These are phyloP conservation scores for Spizellomyces sp. DNA, from an alignment of 192 early-diverging fungal species.

Conservation along the genomic window DNA sequence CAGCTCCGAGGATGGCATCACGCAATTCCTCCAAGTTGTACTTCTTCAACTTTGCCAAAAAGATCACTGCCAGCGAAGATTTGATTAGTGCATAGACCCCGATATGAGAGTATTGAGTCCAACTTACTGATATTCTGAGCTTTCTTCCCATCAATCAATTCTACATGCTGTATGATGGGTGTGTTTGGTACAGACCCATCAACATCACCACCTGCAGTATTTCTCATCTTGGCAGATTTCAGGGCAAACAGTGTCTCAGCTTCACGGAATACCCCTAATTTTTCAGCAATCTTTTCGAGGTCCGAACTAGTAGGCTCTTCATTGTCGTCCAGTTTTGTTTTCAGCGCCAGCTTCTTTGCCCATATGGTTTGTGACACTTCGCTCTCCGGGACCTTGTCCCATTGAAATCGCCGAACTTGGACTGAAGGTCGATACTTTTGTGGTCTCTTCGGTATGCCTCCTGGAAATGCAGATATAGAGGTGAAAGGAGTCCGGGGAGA, in stretches of 20 bases:
- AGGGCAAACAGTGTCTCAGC: conserved; percentile 42
- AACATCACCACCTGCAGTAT: background rate
- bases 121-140: conserved; percentile 51
- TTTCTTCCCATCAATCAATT: conserved; percentile 46
- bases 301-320: conserved; percentile 14
- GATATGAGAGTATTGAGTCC: background rate
- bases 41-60: conserved; percentile 34
- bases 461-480: background rate
- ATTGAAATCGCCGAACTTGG: conserved; percentile 44
- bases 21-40: conserved; percentile 31
- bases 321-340: conserved; percentile 6
- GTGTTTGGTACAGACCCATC: too few species aligned
- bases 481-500: too few species aligned
- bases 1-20: conserved; percentile 18
- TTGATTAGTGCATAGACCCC: background rate
- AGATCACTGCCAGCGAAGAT: conserved; percentile 35
- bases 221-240: background rate
- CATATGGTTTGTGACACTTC: conserved; percentile 39
- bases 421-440: conserved; percentile 39
- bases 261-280: conserved; percentile 42
- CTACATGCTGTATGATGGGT: conserved; percentile 13
- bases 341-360: conserved; percentile 28
- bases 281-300: conserved; percentile 36
- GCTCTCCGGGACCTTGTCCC: conserved; percentile 44
- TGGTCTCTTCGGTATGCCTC: conserved; percentile 33